Evolutionary conservation across 306 rosid genomes (phyloP).

Genomic region (Mucuna pruriens): DNA sequence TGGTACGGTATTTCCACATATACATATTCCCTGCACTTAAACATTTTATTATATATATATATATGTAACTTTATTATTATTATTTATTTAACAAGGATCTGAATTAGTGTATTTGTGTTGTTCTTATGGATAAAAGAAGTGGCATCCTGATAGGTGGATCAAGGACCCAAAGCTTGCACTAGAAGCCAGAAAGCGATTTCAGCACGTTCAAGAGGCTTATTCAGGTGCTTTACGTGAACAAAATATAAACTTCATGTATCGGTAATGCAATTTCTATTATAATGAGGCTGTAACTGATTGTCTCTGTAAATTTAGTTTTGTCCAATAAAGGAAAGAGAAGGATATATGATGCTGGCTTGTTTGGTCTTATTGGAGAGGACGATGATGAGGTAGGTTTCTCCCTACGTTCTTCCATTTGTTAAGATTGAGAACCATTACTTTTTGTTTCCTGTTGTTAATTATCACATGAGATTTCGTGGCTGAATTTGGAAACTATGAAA

Average conservation of each 20-base stretch:
- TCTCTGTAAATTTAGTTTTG: constrained; percentile 36
- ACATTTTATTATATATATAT: background rate
- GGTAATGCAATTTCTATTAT: background rate
- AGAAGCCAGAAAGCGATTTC: constrained; percentile 51
- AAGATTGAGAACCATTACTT: background rate
- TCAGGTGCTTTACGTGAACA: constrained; percentile 38
- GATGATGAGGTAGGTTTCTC: constrained; percentile 45
- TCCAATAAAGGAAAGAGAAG: constrained; percentile 50
- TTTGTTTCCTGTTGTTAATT: no score
- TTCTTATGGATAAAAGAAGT: constrained; percentile 29
- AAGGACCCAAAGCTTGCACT: constrained; percentile 38
- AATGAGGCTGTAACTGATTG: background rate
- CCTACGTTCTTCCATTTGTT: no score
- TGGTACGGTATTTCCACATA: constrained; percentile 33
- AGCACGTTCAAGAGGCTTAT: constrained; percentile 54
- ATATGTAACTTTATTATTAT: background rate
- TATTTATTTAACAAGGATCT: background rate
- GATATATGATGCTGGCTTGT: constrained; percentile 54
- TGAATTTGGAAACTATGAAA: constrained; percentile 11
- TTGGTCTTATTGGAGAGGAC: constrained; percentile 49
- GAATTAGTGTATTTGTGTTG: constrained; percentile 1
- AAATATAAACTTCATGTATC: background rate
- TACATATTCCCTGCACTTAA: background rate
- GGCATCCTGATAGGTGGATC: constrained; percentile 54
- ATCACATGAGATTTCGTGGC: background rate